These are phyloP conservation scores for Gypsophila paniculata DNA, from an alignment of 179 eudicot genomes.

Conservation along the genomic window DNA sequence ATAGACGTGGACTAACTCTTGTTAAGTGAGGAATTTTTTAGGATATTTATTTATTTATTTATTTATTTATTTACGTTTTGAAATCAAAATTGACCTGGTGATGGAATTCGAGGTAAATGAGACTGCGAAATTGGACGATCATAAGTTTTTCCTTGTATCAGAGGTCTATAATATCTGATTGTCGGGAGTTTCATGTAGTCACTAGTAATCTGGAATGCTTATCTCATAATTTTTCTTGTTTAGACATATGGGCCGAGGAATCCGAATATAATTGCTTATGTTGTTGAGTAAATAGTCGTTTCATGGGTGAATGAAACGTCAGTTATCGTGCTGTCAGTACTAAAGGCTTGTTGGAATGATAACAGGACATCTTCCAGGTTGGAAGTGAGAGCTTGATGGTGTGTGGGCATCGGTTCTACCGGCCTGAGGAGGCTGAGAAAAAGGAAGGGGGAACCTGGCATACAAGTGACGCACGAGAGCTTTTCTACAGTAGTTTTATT, in stretches of 20 bases:
- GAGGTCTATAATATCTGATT: too few relatives aligned
- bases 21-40: neutral
- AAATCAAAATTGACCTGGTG: neutral
- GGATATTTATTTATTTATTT: neutral
- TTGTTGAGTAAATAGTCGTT: neutral
- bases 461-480: constrained; percentile 27
- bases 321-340: neutral
- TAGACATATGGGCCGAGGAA: neutral
- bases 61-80: too few relatives aligned
- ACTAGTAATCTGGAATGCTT: neutral
- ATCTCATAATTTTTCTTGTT: neutral
- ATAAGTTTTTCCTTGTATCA: too few relatives aligned
- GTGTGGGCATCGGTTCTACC: constrained; percentile 22
- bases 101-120: constrained; percentile 7
- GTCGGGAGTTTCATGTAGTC: neutral
- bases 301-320: neutral
- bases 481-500: constrained; percentile 22
- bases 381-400: constrained; percentile 24
- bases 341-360: constrained; percentile 9
- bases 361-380: constrained; percentile 30
- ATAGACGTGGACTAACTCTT: neutral
- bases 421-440: constrained; percentile 30
- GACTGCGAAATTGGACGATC: neutral
- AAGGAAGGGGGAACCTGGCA: constrained; percentile 29
- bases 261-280: neutral